Evolutionary conservation across 2,329 filamentous ascomycete genomes (phyloP), one percentile per base, ranked within the genome.

Genomic region (Cladosporium sp.): DNA sequence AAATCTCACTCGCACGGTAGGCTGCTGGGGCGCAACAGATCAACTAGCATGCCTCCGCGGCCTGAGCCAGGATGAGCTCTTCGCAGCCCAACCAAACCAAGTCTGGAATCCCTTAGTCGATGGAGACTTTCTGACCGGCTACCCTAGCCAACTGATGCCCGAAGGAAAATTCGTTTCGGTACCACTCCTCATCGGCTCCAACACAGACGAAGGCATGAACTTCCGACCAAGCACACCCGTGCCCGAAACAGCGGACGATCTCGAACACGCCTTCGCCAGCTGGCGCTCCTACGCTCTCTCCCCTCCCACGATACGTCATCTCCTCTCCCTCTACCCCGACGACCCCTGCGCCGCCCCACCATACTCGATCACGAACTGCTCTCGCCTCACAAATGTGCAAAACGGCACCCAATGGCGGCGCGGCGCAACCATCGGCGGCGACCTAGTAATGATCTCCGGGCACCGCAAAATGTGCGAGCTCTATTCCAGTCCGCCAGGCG

Each of bases 241-340:
- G 73, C 71, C 3, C 66, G 76, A 49, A 72, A 75, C 47, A 71
- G 73, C 2, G 64, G 65, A 15, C 55, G 54, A 17, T 74, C 74
- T 52, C 6, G 24, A 30, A 18, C 27, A 70, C 42, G 64, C 63
- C 12, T 63, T 74, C 18, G 60, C 71, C 49, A 58, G 56, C n/a
- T 77, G 74, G 70, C 65, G 74, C 12, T 69, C 68, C 37, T 78
- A 78, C 50, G 68, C 69, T 0, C 63, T 78, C 11, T 74, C 73
- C 1, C 70, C 75, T 3, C 68, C 70, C 0, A 73, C 71, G 1
- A 72, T 73, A 12, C 64, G 68, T 11, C 67, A 61, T 27, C 63
- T 79, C 0, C 64, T 78, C 7, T 68, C 73, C 17, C 65, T 78
- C 1, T 79, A 78, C 51, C 75, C 76, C 0, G 69, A 78, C 52